Evolutionary conservation across 176 grass and related monocot genomes (phyloP).

Genomic region (Triticum dicoccoides): DNA sequence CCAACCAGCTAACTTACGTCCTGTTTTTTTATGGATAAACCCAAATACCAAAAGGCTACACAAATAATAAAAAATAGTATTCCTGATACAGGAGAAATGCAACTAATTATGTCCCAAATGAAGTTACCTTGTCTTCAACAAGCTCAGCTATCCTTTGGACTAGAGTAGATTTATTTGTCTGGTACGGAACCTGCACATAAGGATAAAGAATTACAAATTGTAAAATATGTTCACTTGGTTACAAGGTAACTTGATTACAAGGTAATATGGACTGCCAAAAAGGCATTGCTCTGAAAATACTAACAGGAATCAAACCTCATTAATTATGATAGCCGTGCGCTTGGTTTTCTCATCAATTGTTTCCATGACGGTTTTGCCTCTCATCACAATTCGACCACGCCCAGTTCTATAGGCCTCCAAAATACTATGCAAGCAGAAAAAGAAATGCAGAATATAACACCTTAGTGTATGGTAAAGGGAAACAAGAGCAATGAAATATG

Average conservation of each 20-base stretch:
- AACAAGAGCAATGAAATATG: constrained; percentile 20
- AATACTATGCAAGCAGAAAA: constrained; percentile 59
- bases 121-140: constrained; percentile 87
- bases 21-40: not conserved
- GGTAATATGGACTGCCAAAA: not conserved
- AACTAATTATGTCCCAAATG: constrained; percentile 10
- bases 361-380: constrained; percentile 90
- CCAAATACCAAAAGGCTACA: not conserved
- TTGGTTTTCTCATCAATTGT: constrained; percentile 74
- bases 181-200: constrained; percentile 80
- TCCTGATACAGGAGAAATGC: not conserved
- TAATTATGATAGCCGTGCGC: constrained; percentile 80
- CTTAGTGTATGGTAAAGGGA: constrained; percentile 21
- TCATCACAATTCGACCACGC: constrained; percentile 75
- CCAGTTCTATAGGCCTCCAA: constrained; percentile 86
- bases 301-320: constrained; percentile 59
- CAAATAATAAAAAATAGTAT: not conserved
- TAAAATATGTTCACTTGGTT: not conserved
- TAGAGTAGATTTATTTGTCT: constrained; percentile 86
- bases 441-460: constrained; percentile 13
- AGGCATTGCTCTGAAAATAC: constrained; percentile 12
- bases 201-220: constrained; percentile 36
- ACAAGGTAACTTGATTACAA: not conserved
- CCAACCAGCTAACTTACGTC: constrained; percentile 7
- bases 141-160: constrained; percentile 94